Evolutionary conservation across 768 basidiomycete genomes (phyloP), one percentile per base, ranked within the genome.

Genomic region (Suillus ampliporus): DNA sequence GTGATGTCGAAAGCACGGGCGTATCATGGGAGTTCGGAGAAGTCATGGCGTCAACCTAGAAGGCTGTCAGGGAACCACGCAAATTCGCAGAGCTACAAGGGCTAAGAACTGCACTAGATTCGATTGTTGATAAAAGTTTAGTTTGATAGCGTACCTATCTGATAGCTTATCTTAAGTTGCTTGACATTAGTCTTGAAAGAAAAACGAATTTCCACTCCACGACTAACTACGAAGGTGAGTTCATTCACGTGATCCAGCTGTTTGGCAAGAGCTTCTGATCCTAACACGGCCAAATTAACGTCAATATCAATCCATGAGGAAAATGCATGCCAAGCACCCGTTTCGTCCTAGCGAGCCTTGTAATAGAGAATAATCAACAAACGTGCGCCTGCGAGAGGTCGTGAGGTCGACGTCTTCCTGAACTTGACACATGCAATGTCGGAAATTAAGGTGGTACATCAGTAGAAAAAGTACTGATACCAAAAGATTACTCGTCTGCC

Each of bases 1-100:
- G 83, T 6, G 85, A 85, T 4, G 60, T 72, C 44, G 81, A 76
- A 14, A 80, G 63, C 35, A 71, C 64, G 2, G 61, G 66, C 10
- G 66, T 65, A 38, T 80, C 81, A 48, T 68, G 67, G 21, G 77
- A 72, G 34, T 31, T 51, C 1, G 79, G 76, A 38, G 82, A 81
- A 35, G 76, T 69, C 82, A 83, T 82, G 48, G 62, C 58, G 43
- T 11, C 28, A 51, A 35, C 15, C 57, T 31, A 50, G n/a, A n/a
- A 59, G 38, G 7, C 17, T 19, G 37, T 56, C 54, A 56, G 54
- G 5, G 11, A 40, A 56, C 10, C 17, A 28, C 5, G 6, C 17
- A 28, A 28, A 56, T 7, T 51, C n/a, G 11, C n/a, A 14, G 11
- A 51, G 10, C 19, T 40, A 1, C 11, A 38, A 26, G 17, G 1